Percentiles rank a stretch among this genome's conserved stretches.
Evolutionary conservation across 2,329 filamentous ascomycete species (phyloP).

Genomic region (Xylaria sp.): DNA sequence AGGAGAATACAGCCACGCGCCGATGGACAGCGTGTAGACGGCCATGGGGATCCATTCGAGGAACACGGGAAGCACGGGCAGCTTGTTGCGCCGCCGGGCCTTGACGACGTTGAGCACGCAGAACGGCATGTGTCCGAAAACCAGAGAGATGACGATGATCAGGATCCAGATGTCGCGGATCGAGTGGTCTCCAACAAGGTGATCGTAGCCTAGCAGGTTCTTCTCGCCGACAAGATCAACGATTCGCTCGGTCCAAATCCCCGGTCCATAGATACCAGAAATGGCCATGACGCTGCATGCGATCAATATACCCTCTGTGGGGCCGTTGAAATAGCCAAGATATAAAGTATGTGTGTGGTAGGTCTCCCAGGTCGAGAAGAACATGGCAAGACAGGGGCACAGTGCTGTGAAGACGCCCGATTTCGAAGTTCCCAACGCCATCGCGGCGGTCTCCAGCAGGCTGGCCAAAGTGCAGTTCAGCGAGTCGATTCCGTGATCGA

Average conservation of each 20-base stretch:
- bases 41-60: conserved; percentile 93
- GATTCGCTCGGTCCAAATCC: conserved; percentile 84
- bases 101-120: conserved; percentile 87
- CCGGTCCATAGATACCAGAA: conserved; percentile 87
- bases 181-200: conserved; percentile 74
- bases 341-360: conserved; percentile 98
- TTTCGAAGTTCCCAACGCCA: conserved; percentile 86
- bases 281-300: conserved; percentile 86
- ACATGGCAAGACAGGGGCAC: conserved; percentile 94
- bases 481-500: conserved; percentile 98
- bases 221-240: conserved; percentile 72
- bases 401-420: conserved; percentile 92
- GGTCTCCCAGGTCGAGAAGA: conserved; percentile 99
- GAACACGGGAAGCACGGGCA: conserved; percentile 84
- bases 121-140: conserved; percentile 82
- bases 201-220: conserved; percentile 62
- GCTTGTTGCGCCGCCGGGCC: conserved; percentile 75
- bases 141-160: conserved; percentile 71
- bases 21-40: conserved; percentile 78
- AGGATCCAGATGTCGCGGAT: conserved; percentile 90
- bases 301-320: conserved; percentile 92
- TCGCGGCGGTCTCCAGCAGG: conserved; percentile 88
- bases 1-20: conserved; percentile 89
- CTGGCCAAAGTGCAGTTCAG: conserved; percentile 96
- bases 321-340: conserved; percentile 95